A percentile compares a stretch with the other conserved stretches of the same genome.
Evolutionary conservation across 129 eudicot species (phyloP).

Genomic region (Pseudognaphalium luteoalbum): DNA sequence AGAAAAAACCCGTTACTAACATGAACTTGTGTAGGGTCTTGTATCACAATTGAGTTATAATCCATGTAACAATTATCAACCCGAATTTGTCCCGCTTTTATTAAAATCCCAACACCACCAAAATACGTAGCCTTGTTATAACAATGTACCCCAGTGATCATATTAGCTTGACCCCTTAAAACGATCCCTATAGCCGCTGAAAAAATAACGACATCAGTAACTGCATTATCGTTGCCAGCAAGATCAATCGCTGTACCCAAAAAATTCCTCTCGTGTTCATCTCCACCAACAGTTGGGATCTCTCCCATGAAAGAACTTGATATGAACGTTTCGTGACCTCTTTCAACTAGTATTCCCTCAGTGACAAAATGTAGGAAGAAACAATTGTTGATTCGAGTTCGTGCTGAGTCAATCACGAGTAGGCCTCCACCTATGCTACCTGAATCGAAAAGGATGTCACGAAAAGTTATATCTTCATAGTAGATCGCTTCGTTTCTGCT

Average conservation of each 20-base stretch:
- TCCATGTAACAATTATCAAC: conserved; percentile 58
- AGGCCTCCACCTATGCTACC: conserved; percentile 60
- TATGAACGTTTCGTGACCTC: conserved; percentile 81
- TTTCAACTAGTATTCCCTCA: conserved; percentile 54
- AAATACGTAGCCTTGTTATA: conserved; percentile 72
- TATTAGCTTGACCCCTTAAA: conserved; percentile 69
- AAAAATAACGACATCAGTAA: conserved; percentile 63
- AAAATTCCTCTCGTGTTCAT: conserved; percentile 47
- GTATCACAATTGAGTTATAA: conserved; percentile 54
- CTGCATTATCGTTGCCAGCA: conserved; percentile 62
- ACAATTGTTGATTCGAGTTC: conserved; percentile 54
- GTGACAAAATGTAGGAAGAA: conserved; percentile 67
- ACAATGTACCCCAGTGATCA: conserved; percentile 74
- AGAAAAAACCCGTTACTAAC: conserved; percentile 60
- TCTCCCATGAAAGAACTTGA: conserved; percentile 56
- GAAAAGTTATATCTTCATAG: conserved; percentile 67
- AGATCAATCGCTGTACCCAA: conserved; percentile 60
- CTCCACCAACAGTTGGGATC: conserved; percentile 63
- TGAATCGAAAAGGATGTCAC: conserved; percentile 71
- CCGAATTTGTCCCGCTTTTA: conserved; percentile 56
- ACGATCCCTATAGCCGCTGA: conserved; percentile 60
- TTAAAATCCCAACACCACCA: conserved; percentile 65
- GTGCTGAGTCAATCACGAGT: conserved; percentile 53
- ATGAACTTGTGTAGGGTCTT: conserved; percentile 64
- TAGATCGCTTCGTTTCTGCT: conserved; percentile 34